These are phyloP conservation scores for Solanum rostratum DNA, from an alignment of 257 asterid genomes.

Conservation along the genomic window DNA sequence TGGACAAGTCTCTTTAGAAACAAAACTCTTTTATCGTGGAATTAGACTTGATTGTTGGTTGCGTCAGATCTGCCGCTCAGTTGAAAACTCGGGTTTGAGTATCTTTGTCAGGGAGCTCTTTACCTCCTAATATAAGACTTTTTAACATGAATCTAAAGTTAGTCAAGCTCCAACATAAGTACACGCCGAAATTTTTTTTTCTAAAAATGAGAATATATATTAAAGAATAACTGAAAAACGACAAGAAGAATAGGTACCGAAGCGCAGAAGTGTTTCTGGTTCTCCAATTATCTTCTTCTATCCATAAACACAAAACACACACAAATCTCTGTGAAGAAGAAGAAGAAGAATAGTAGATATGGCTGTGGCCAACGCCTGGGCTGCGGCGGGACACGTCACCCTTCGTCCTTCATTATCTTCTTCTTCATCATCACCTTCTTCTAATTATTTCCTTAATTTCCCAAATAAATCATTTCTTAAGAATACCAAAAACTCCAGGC, in stretches of 20 bases:
- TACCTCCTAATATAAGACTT: too few species aligned
- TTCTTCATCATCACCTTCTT: slow-evolving; percentile 11
- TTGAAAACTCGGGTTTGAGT: too few species aligned
- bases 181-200: too few species aligned
- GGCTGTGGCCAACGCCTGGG: slow-evolving; percentile 79
- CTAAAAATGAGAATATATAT: too few species aligned
- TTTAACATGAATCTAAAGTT: too few species aligned
- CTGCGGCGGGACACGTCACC: slow-evolving; percentile 47
- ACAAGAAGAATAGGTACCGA: background rate
- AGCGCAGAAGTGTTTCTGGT: background rate
- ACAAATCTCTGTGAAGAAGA: background rate
- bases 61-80: too few species aligned
- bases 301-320: background rate
- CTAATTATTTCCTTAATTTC: slow-evolving; percentile 12
- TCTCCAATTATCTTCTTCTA: background rate
- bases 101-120: too few species aligned
- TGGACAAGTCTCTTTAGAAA: too few species aligned
- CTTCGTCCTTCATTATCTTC: slow-evolving; percentile 12
- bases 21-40: too few species aligned
- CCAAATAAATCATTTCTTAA: slow-evolving; percentile 11
- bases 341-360: slow-evolving; percentile 9
- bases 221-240: background rate
- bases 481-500: slow-evolving; percentile 23
- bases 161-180: too few species aligned
- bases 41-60: too few species aligned